These are phyloP conservation scores for Gentiana straminea DNA, from an alignment of 257 asterid species.

Conservation along the genomic window DNA sequence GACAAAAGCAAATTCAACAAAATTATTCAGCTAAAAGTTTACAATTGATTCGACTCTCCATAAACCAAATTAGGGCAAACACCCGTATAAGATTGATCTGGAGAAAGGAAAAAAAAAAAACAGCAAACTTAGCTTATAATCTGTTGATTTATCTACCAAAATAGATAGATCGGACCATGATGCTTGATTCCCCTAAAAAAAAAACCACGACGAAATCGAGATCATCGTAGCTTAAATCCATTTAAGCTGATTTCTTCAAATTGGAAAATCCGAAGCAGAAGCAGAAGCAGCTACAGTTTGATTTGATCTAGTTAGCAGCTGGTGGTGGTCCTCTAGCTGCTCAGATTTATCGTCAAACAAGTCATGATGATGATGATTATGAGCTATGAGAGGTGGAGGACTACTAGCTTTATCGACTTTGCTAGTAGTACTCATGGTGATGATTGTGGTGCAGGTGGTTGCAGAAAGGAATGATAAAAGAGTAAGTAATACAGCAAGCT, in stretches of 20 bases:
- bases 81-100: background rate
- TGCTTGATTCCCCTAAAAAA: constrained; percentile 30
- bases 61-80: too few relatives aligned
- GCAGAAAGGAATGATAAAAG: constrained; percentile 11
- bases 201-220: constrained; percentile 3
- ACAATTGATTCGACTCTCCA: too few relatives aligned
- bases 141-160: constrained; percentile 10
- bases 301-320: too few relatives aligned
- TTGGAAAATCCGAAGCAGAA: background rate
- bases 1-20: too few relatives aligned
- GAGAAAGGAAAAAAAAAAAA: background rate
- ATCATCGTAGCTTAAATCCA: too few relatives aligned
- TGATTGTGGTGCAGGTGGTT: background rate
- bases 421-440: too few relatives aligned
- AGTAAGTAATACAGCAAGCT: constrained; percentile 8
- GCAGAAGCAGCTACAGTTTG: background rate
- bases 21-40: too few relatives aligned
- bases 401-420: constrained; percentile 6
- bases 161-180: constrained; percentile 25
- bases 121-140: constrained; percentile 1
- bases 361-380: background rate
- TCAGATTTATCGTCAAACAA: background rate
- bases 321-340: too few relatives aligned
- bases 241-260: background rate
- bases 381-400: background rate